Conservation (phyloP, 352 stramenopile species). For the Globisporangium irregulare region DNA sequence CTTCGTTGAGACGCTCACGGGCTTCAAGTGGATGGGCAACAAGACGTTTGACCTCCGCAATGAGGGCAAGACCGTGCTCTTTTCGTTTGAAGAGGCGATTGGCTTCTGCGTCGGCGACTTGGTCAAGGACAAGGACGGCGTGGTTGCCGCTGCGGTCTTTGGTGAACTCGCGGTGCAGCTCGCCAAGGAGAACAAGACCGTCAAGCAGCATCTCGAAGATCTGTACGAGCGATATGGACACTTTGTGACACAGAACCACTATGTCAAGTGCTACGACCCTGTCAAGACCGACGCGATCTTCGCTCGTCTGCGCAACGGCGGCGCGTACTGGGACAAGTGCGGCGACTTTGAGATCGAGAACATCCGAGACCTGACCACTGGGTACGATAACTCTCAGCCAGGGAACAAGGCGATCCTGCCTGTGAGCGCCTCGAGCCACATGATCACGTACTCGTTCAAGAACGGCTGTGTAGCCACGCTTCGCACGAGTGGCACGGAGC, state of each 20-base stretch:
- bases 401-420: conserved; percentile 92
- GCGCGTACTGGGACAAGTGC: conserved; percentile 82
- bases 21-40: conserved; percentile 99
- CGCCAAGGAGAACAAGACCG: conserved; percentile 51
- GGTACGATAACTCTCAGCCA: conserved; percentile 80
- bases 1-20: conserved; percentile 97
- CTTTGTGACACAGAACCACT: conserved; percentile 97
- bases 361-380: conserved; percentile 88
- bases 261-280: conserved; percentile 95
- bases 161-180: conserved; percentile 87
- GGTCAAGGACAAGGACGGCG: conserved; percentile 98
- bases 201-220: conserved; percentile 74
- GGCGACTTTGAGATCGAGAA: conserved; percentile 76
- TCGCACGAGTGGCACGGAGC: conserved; percentile 97
- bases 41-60: conserved; percentile 72
- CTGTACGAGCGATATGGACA: conserved; percentile 95
- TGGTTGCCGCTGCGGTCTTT: conserved; percentile 91
- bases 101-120: conserved; percentile 97
- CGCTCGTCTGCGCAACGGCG: conserved; percentile 86
- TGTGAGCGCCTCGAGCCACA: conserved; percentile 89
- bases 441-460: conserved; percentile 96
- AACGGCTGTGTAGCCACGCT: conserved; percentile 97
- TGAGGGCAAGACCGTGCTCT: conserved; percentile 91
- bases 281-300: conserved; percentile 89
- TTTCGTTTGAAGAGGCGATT: conserved; percentile 98